A percentile compares a stretch with the other conserved stretches of the same genome.
These are phyloP conservation scores for Ceratocystis cubensis DNA, from an alignment of 2,329 filamentous ascomycete genomes.

Conservation along the genomic window DNA sequence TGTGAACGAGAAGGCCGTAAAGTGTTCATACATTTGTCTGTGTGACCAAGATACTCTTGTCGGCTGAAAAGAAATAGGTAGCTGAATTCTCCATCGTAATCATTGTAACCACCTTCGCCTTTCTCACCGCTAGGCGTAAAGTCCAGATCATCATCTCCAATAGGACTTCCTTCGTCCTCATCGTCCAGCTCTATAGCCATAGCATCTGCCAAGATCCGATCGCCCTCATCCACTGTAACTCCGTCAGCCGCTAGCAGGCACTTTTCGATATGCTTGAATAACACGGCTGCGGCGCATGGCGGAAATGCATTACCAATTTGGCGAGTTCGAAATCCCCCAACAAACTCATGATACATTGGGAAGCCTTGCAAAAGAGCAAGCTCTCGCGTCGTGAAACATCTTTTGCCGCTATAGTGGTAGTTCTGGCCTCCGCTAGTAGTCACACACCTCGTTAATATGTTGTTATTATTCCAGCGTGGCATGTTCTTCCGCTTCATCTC, in stretches of 20 bases:
- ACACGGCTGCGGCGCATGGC: conserved; percentile 39
- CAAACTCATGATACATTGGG: conserved; percentile 48
- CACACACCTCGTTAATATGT: conserved; percentile 44
- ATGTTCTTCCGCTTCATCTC: conserved; percentile 26
- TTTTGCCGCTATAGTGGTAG: conserved; percentile 51
- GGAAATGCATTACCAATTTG: conserved; percentile 77
- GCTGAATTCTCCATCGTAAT: neutral
- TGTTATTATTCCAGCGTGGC: conserved; percentile 35
- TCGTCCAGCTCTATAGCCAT: conserved; percentile 19
- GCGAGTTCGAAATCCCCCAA: conserved; percentile 34
- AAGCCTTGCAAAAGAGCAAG: conserved; percentile 60
- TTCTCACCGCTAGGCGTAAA: no score
- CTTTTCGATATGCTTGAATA: conserved; percentile 38
- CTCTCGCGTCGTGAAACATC: conserved; percentile 56
- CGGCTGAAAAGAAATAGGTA: neutral
- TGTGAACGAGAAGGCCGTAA: neutral
- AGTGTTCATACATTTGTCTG: neutral
- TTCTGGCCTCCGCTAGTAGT: conserved; percentile 51
- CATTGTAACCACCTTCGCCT: neutral
- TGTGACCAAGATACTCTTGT: neutral
- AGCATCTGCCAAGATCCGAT: conserved; percentile 15
- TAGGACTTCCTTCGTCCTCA: neutral
- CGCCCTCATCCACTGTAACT: conserved; percentile 9
- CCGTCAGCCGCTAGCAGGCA: conserved; percentile 37
- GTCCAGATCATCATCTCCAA: neutral